Conservation (phyloP, 2,329 filamentous ascomycete genomes). For the Ramichloridium luteum region DNA sequence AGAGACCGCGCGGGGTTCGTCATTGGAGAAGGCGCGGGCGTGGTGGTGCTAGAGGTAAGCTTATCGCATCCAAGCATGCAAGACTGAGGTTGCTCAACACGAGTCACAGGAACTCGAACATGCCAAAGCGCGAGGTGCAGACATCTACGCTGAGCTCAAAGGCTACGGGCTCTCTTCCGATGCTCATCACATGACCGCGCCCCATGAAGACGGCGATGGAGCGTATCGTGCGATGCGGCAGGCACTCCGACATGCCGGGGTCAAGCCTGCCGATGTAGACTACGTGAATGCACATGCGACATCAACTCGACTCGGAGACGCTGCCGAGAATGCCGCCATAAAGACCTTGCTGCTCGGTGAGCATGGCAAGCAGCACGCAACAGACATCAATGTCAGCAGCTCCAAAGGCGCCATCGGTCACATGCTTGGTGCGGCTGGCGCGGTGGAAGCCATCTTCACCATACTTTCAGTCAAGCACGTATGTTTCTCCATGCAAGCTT, state of each 20-base stretch:
- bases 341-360: constrained; percentile 62
- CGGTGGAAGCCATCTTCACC: constrained; percentile 78
- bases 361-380: constrained; percentile 49
- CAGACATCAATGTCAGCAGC: constrained; percentile 70
- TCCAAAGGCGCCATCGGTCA: constrained; percentile 91
- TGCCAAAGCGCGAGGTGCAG: constrained; percentile 63
- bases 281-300: constrained; percentile 97
- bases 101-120: constrained; percentile 60
- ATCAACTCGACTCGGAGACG: constrained; percentile 72
- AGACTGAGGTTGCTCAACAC: constrained; percentile 6
- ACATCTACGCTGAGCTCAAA: constrained; percentile 75
- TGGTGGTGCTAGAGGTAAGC: constrained; percentile 64
- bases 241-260: constrained; percentile 58
- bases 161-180: constrained; percentile 89
- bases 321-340: constrained; percentile 77
- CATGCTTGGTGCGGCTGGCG: constrained; percentile 79
- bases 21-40: constrained; percentile 80
- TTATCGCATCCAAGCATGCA: background rate
- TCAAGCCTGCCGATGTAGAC: constrained; percentile 60
- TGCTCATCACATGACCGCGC: constrained; percentile 87
- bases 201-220: constrained; percentile 67
- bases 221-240: constrained; percentile 75
- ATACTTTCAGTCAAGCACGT: constrained; percentile 70
- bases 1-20: constrained; percentile 71
- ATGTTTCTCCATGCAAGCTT: constrained; percentile 21